Evolutionary conservation across 2,329 filamentous ascomycete species (phyloP).

Genomic region (Colletotrichum chrysophilum): DNA sequence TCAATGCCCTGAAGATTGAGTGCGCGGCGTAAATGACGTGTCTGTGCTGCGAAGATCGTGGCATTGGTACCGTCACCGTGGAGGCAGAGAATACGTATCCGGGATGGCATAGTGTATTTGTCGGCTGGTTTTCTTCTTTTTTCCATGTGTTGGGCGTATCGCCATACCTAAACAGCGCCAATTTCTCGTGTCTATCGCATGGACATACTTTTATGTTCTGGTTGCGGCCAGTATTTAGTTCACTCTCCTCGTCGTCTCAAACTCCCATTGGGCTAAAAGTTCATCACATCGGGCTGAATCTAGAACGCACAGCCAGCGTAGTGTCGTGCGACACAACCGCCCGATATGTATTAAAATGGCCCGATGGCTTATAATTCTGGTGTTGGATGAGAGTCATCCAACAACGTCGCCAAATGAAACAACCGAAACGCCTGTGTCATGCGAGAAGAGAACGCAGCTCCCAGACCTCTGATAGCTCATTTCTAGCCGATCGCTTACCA

Average conservation of each 20-base stretch:
- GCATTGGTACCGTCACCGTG: constrained; percentile 1
- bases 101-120: neutral
- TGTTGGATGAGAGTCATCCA: neutral
- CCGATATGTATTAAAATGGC: neutral
- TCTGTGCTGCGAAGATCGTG: neutral
- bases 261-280: neutral
- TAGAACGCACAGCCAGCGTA: neutral
- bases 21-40: neutral
- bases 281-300: neutral
- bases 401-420: neutral
- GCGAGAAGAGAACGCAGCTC: neutral
- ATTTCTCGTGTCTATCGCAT: neutral
- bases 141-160: neutral
- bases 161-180: neutral
- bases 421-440: neutral
- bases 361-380: neutral
- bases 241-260: neutral
- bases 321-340: neutral
- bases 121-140: neutral
- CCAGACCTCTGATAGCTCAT: neutral
- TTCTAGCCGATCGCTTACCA: neutral
- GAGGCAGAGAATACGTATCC: neutral
- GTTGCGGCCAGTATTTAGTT: neutral
- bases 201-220: neutral
- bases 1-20: neutral